Percentiles rank a stretch among this genome's conserved stretches.
Conservation (phyloP, 2,329 filamentous ascomycete genomes). For the Botrytis medusae region DNA sequence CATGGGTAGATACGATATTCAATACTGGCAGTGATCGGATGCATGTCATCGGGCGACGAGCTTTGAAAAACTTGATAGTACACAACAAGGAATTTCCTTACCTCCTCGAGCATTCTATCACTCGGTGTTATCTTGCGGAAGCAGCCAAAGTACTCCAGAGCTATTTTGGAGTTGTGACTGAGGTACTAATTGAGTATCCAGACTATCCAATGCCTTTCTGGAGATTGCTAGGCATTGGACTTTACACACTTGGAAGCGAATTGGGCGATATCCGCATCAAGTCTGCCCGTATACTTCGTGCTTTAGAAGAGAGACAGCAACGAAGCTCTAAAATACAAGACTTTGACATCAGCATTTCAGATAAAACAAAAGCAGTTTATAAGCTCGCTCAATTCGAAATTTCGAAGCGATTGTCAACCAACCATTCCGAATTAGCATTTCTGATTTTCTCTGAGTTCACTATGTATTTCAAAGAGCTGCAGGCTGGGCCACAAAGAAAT, state of each 20-base stretch:
- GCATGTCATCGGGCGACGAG: conserved; percentile 84
- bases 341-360: conserved; percentile 96
- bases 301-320: conserved; percentile 77
- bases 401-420: conserved; percentile 82
- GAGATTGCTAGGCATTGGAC: conserved; percentile 82
- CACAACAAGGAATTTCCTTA: conserved; percentile 87
- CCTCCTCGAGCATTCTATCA: conserved; percentile 84
- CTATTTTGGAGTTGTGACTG: conserved; percentile 89
- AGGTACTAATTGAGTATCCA: conserved; percentile 80
- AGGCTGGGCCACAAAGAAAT: conserved; percentile 81
- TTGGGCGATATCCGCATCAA: conserved; percentile 86
- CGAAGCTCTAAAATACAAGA: conserved; percentile 92
- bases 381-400: conserved; percentile 97
- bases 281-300: conserved; percentile 76
- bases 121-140: conserved; percentile 84
- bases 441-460: conserved; percentile 96
- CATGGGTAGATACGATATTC: conserved; percentile 95
- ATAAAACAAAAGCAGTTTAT: conserved; percentile 97
- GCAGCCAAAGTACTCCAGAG: conserved; percentile 83
- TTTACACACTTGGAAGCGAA: conserved; percentile 92
- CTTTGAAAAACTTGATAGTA: conserved; percentile 83
- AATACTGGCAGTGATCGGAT: conserved; percentile 87
- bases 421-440: conserved; percentile 87
- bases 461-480: conserved; percentile 84
- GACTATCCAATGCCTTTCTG: conserved; percentile 85